Evolutionary conservation across 129 eudicot genomes (phyloP).

Genomic region (Logfia minima): DNA sequence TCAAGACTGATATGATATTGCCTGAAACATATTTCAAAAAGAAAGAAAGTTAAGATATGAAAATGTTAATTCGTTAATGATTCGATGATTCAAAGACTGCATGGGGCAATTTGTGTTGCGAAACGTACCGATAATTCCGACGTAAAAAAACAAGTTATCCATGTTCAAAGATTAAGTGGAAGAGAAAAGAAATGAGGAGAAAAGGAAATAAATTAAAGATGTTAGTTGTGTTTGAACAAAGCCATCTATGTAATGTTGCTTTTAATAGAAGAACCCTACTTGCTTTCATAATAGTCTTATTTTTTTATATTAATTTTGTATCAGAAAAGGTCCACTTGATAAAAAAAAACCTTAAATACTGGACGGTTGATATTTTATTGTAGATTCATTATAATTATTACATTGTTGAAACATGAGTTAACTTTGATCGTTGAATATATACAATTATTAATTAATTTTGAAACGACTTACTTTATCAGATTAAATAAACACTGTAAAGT

Average conservation of each 20-base stretch:
- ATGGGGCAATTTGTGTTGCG: not conserved
- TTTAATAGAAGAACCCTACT: slow-evolving; percentile 18
- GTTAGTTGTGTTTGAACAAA: not conserved
- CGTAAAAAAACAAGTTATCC: slow-evolving; percentile 41
- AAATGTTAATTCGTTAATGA: not conserved
- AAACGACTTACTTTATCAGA: too few species aligned
- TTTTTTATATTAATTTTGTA: not conserved
- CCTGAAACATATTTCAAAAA: slow-evolving; percentile 33
- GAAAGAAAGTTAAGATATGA: too few species aligned
- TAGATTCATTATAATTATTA: too few species aligned
- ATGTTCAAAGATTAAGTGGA: slow-evolving; percentile 15
- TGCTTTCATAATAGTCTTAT: not conserved
- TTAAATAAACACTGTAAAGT: not conserved
- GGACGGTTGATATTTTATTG: not conserved
- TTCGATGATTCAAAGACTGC: not conserved
- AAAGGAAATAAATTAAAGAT: not conserved
- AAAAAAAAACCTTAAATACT: not conserved
- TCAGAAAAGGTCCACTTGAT: not conserved
- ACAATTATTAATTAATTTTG: too few species aligned
- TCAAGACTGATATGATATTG: slow-evolving; percentile 56
- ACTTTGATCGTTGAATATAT: not conserved
- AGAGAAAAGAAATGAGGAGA: not conserved
- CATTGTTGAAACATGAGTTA: not conserved
- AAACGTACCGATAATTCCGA: slow-evolving; percentile 53
- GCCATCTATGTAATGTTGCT: not conserved